A percentile compares a stretch with the other conserved stretches of the same genome.
Evolutionary conservation across 2,329 filamentous ascomycete genomes (phyloP).

Genomic region (Cadophora sp.): DNA sequence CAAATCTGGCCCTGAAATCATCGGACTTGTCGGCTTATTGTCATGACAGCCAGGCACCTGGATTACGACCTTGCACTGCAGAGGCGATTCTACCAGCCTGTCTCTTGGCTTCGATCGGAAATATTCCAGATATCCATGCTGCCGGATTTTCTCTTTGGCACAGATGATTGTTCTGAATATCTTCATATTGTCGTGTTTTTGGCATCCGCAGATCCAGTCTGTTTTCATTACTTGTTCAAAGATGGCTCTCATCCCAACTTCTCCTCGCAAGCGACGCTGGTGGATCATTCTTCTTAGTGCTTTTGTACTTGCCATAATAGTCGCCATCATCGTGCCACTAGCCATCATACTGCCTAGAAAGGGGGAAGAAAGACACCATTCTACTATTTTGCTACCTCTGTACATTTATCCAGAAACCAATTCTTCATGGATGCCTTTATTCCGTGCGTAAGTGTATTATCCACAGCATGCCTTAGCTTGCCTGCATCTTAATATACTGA

Average conservation of each 20-base stretch:
- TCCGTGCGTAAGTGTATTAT: constrained; percentile 26
- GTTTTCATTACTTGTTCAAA: neutral
- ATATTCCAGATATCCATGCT: no score
- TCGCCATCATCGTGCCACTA: constrained; percentile 24
- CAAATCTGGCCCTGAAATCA: neutral
- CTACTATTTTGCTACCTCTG: constrained; percentile 34
- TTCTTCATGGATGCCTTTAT: constrained; percentile 34
- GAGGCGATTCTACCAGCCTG: no score
- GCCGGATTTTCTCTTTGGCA: no score
- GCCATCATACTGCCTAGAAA: constrained; percentile 23
- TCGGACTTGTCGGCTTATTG: neutral
- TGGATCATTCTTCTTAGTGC: neutral
- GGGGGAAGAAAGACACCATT: neutral
- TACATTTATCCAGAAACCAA: constrained; percentile 36
- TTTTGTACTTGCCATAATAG: constrained; percentile 9
- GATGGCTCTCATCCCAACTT: neutral
- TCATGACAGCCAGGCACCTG: neutral
- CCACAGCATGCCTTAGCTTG: no score
- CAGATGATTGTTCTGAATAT: neutral
- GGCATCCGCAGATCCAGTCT: neutral
- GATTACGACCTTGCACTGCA: no score
- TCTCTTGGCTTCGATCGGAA: no score
- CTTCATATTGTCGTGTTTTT: no score
- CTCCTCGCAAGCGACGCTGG: neutral
- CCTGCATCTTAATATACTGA: constrained; percentile 1